Base-by-base conservation (phyloP, 1,139 yeast genomes). In the Saccharomyces hybrid region DNA sequence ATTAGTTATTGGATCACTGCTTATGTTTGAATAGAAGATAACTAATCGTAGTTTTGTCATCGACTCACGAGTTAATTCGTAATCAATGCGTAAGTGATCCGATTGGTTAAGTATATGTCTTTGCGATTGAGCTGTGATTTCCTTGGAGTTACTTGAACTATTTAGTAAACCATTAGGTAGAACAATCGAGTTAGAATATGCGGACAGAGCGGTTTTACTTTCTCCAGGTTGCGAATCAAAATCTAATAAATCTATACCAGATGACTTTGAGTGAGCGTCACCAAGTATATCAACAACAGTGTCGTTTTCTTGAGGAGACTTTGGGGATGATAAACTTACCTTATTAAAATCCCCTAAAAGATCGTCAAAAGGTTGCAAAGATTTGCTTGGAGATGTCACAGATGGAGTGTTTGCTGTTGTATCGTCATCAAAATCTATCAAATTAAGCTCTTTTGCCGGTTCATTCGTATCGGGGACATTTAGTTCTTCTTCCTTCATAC, bases 401-500 rank as follows among this genome's bases (percentile, higher is more conserved):
- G 58, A 47, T 14, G 60, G 56, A 4, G 59, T 49, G 7, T 55
- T 52, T 5, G 55, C 72, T 27, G 70, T 74, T 54, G 76, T 82
- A 57, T 81, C 89, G 62, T 83, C 90, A 65, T 81, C 95, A 65
- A 90, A 87, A 68, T 90, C 97, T 65, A 90, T 87, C 66, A 90
- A 78, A 66, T 80, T 86, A 62, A 82, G 78, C 70, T 73, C 75
- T 54, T 73, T 70, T 26, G 74, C 8, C 9, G 44, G 11, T 38
- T 38, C 44, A 16, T 16, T 9, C 13, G 13, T 16, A 5, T 20
- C 11, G 25, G 8, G 8, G n/a, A 6, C 5, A 9, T 25, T 38
- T 38, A 4, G 23, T 9, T 9, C 44, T 9, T 38, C 44, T 9
- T 13, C 44, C 23, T 38, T 38, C 16, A 16, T 96, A 49, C 77